These are phyloP conservation scores for Gracilaria gracilis DNA, from an alignment of 23 red algal genomes.

Conservation along the genomic window DNA sequence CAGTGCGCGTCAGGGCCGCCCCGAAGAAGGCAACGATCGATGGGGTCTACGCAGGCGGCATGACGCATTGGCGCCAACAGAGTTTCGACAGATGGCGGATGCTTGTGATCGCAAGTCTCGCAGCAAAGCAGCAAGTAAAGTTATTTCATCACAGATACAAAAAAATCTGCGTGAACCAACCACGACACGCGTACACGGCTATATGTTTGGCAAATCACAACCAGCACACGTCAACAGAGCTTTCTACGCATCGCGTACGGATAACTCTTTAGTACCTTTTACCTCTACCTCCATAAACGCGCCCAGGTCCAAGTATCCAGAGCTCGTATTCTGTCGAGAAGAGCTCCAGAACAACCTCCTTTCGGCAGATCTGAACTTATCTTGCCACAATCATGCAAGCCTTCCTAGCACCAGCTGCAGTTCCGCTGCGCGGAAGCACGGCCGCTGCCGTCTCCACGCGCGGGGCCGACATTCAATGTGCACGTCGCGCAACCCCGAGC, in stretches of 20 bases:
- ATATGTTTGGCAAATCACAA: too few species aligned
- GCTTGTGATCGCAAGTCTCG: background rate
- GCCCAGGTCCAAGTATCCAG: too few species aligned
- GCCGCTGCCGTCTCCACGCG: constrained; percentile 2
- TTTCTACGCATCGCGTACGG: background rate
- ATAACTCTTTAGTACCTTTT: too few species aligned
- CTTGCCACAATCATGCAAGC: background rate
- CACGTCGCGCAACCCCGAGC: constrained; percentile 15
- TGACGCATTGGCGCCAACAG: background rate
- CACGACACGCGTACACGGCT: background rate
- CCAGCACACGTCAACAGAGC: background rate
- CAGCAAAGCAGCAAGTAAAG: too few species aligned
- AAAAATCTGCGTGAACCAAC: background rate
- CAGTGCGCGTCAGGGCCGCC: too few species aligned
- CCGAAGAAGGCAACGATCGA: too few species aligned
- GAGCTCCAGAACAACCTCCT: background rate
- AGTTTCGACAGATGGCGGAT: background rate
- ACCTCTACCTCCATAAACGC: too few species aligned
- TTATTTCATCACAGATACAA: background rate
- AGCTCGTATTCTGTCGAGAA: background rate
- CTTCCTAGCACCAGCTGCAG: background rate
- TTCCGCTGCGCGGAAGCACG: constrained; percentile 1
- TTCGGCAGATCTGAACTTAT: background rate
- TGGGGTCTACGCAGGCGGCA: too few species aligned
- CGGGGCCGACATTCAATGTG: background rate